Evolutionary conservation across 768 basidiomycete species (phyloP).

Genomic region (Mrakia gelida): DNA sequence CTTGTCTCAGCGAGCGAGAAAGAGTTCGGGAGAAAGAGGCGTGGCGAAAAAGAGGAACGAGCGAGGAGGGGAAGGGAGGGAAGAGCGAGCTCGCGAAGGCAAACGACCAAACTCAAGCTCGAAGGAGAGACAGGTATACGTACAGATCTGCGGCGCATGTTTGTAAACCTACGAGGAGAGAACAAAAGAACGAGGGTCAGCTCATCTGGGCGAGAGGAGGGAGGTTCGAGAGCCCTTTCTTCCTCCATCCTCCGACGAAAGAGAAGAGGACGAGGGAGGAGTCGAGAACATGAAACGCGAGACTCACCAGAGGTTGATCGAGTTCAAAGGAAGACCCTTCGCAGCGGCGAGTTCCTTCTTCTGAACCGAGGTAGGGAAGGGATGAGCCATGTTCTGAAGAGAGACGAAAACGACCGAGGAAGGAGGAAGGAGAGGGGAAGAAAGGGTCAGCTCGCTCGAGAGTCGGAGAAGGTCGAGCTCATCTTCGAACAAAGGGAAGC

Average conservation of each 20-base stretch:
- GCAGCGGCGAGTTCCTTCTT: constrained; percentile 2
- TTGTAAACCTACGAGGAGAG: constrained; percentile 12
- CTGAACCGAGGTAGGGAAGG: constrained; percentile 18
- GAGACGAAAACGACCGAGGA: background rate
- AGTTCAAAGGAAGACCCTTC: background rate
- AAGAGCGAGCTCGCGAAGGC: background rate
- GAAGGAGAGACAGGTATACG: background rate
- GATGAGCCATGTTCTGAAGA: constrained; percentile 17
- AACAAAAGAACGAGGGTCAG: constrained; percentile 5
- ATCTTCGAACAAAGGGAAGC: background rate
- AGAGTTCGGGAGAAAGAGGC: background rate
- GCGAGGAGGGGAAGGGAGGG: background rate
- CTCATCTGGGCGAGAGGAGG: background rate
- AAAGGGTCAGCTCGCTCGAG: background rate
- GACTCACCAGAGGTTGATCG: constrained; percentile 22
- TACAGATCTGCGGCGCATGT: constrained; percentile 21
- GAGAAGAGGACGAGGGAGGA: background rate
- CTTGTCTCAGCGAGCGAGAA: background rate
- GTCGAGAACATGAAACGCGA: background rate
- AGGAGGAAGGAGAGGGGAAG: background rate
- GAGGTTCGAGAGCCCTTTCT: no score
- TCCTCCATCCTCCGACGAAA: background rate
- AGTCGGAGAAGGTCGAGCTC: background rate
- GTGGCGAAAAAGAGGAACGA: background rate
- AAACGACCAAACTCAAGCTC: background rate